These are phyloP conservation scores for Cymodocea nodosa DNA, from an alignment of 116 monocot species.

Conservation along the genomic window DNA sequence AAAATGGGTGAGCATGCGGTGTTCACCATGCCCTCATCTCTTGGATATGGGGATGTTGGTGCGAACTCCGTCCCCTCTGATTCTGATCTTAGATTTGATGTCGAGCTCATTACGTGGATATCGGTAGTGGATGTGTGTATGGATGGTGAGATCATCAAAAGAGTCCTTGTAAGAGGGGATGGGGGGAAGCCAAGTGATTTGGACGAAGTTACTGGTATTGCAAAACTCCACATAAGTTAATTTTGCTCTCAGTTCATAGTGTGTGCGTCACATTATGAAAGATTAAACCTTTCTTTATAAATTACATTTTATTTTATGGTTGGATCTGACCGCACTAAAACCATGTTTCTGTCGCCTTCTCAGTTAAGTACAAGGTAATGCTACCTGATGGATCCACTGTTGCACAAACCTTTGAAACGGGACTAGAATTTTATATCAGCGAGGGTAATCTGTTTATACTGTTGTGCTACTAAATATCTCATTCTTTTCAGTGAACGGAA, in stretches of 20 bases:
- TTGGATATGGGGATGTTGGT: slow-evolving; percentile 14
- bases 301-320: too few species aligned
- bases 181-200: slow-evolving; percentile 31
- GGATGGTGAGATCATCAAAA: slow-evolving; percentile 73
- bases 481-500: background rate
- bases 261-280: too few species aligned
- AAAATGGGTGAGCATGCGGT: slow-evolving; percentile 54
- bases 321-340: too few species aligned
- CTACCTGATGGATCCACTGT: slow-evolving; percentile 39
- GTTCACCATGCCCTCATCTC: slow-evolving; percentile 32
- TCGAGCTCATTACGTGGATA: slow-evolving; percentile 64
- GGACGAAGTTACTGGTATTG: slow-evolving; percentile 57
- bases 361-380: slow-evolving; percentile 52
- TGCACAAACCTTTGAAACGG: slow-evolving; percentile 41
- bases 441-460: slow-evolving; percentile 25
- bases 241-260: background rate
- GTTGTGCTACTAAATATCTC: background rate
- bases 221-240: background rate
- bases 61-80: slow-evolving; percentile 11
- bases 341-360: background rate
- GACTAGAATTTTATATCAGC: slow-evolving; percentile 45
- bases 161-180: slow-evolving; percentile 38
- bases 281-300: too few species aligned
- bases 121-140: slow-evolving; percentile 49
- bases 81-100: slow-evolving; percentile 40